phyloP scores from a whole-genome alignment of 345 rosid species.

The Litchi chinensis region DNA sequence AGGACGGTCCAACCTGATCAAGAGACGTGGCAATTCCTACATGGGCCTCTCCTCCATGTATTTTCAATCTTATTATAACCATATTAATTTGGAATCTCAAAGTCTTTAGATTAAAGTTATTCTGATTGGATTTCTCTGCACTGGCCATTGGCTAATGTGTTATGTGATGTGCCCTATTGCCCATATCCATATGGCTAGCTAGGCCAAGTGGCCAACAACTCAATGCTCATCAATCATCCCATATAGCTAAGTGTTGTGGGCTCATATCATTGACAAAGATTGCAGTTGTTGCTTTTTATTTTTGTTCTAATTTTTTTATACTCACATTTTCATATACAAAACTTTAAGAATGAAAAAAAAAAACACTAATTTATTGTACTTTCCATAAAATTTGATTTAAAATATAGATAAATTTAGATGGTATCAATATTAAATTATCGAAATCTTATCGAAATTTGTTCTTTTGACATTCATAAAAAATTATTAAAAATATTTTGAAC shows the following conservation, averaged over 20 bases:
- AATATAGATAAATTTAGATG: too few relatives aligned
- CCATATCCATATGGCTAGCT: not conserved
- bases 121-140: not conserved
- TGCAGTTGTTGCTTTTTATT: not conserved
- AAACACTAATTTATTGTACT: too few relatives aligned
- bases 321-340: too few relatives aligned
- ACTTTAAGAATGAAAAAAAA: too few relatives aligned
- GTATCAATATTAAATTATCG: too few relatives aligned
- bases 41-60: not conserved
- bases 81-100: not conserved
- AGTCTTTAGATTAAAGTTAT: not conserved
- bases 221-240: not conserved
- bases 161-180: not conserved
- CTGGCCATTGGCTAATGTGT: not conserved
- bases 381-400: too few relatives aligned
- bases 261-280: constrained; percentile 3
- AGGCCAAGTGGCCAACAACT: constrained; percentile 14
- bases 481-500: too few relatives aligned
- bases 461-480: too few relatives aligned
- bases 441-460: too few relatives aligned
- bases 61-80: not conserved
- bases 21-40: not conserved
- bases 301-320: too few relatives aligned
- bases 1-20: not conserved
- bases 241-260: not conserved